Percentiles rank a stretch among this genome's conserved stretches.
These are phyloP conservation scores for Melanogaster broomeanus DNA, from an alignment of 768 basidiomycete species.

Conservation along the genomic window DNA sequence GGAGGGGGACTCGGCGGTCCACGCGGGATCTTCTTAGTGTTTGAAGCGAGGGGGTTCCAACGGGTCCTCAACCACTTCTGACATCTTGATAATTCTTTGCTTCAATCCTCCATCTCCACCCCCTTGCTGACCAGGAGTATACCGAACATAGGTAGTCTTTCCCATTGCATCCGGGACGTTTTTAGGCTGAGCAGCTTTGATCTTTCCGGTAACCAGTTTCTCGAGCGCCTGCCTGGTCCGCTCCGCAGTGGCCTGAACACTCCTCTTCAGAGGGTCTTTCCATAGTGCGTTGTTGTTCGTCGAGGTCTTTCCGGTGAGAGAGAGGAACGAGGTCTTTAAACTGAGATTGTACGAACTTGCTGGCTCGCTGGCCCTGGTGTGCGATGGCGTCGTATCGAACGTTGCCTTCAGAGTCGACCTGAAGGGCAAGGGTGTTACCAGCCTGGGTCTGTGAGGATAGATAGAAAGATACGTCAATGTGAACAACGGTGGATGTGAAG, in stretches of 20 bases:
- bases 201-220: slow-evolving; percentile 91
- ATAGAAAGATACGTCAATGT: slow-evolving; percentile 1
- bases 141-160: slow-evolving; percentile 89
- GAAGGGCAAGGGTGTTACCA: slow-evolving; percentile 93
- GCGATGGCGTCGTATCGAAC: slow-evolving; percentile 98
- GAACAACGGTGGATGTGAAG: neutral
- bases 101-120: slow-evolving; percentile 65
- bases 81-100: slow-evolving; percentile 99
- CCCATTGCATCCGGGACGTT: slow-evolving; percentile 85
- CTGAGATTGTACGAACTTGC: slow-evolving; percentile 88
- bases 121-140: slow-evolving; percentile 91
- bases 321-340: slow-evolving; percentile 98
- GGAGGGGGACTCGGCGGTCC: slow-evolving; percentile 97
- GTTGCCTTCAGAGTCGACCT: slow-evolving; percentile 95
- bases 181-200: slow-evolving; percentile 98
- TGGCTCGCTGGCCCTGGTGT: slow-evolving; percentile 87
- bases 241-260: slow-evolving; percentile 86
- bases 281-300: slow-evolving; percentile 71
- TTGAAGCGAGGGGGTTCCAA: slow-evolving; percentile 97
- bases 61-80: slow-evolving; percentile 96
- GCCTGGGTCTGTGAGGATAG: slow-evolving; percentile 65
- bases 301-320: slow-evolving; percentile 83
- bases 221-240: slow-evolving; percentile 90
- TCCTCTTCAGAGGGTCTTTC: slow-evolving; percentile 95
- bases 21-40: slow-evolving; percentile 97